Evolutionary conservation across 2,329 filamentous ascomycete species (phyloP).

Genomic region (Xylariomycetidae sp.): DNA sequence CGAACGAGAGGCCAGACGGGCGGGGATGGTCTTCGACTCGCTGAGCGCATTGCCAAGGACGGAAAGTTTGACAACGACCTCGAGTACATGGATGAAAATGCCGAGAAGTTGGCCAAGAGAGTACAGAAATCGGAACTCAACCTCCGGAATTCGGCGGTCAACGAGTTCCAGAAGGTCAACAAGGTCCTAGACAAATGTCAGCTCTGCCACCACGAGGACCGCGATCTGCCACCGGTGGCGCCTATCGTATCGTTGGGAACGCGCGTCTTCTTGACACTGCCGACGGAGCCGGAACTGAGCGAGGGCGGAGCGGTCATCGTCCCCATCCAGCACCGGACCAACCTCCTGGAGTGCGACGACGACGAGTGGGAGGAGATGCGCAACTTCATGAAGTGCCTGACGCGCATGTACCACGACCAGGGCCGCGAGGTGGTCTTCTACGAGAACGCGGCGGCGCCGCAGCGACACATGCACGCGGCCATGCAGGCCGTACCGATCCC

Average conservation of each 20-base stretch:
- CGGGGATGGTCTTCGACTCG: constrained; percentile 76
- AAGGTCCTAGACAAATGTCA: constrained; percentile 81
- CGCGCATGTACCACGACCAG: constrained; percentile 89
- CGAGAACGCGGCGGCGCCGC: constrained; percentile 85
- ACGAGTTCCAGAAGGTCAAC: constrained; percentile 86
- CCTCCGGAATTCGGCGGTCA: constrained; percentile 81
- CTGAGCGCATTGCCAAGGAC: constrained; percentile 92
- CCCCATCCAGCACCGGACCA: constrained; percentile 79
- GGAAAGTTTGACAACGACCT: constrained; percentile 85
- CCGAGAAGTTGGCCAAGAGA: constrained; percentile 77
- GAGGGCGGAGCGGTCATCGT: constrained; percentile 83
- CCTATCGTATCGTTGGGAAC: constrained; percentile 84
- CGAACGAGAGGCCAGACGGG: constrained; percentile 73
- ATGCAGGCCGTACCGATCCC: constrained; percentile 85
- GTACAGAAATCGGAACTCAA: constrained; percentile 85
- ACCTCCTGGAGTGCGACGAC: constrained; percentile 95
- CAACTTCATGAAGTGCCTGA: constrained; percentile 98
- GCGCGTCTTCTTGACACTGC: constrained; percentile 79
- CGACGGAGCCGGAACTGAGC: constrained; percentile 83
- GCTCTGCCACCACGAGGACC: constrained; percentile 87
- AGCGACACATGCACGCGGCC: constrained; percentile 76
- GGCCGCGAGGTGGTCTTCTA: constrained; percentile 94
- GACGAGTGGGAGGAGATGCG: constrained; percentile 99
- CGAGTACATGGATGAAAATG: constrained; percentile 97
- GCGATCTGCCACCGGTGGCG: constrained; percentile 67